Percentiles rank a stretch among this genome's conserved stretches.
Conservation (phyloP, 2,329 filamentous ascomycete species). For the Rhynchosporium graminicola region DNA sequence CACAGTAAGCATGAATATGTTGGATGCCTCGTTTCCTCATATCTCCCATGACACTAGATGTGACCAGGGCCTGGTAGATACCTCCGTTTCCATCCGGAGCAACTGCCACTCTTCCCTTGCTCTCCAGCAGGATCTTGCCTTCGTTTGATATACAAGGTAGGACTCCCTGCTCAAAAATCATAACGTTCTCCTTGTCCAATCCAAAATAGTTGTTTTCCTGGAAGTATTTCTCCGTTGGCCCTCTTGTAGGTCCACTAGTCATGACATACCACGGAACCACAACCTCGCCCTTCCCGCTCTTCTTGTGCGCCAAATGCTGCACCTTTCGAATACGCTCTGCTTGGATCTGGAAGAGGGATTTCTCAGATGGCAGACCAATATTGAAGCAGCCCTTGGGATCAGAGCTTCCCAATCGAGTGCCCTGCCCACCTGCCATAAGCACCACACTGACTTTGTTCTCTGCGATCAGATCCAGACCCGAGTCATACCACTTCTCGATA, state of each 20-base stretch:
- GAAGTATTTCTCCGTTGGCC: slow-evolving; percentile 93
- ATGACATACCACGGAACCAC: slow-evolving; percentile 98
- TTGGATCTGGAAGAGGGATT: slow-evolving; percentile 97
- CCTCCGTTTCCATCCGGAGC: slow-evolving; percentile 97
- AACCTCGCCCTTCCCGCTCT: slow-evolving; percentile 56
- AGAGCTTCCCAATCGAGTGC: slow-evolving; percentile 89
- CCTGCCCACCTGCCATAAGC: slow-evolving; percentile 95
- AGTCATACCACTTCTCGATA: slow-evolving; percentile 80
- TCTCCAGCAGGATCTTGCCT: slow-evolving; percentile 93
- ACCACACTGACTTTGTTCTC: slow-evolving; percentile 79
- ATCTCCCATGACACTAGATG: slow-evolving; percentile 77
- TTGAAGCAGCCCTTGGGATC: slow-evolving; percentile 97
- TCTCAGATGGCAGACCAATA: slow-evolving; percentile 88
- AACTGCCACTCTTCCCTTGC: slow-evolving; percentile 86
- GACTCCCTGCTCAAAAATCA: slow-evolving; percentile 96
- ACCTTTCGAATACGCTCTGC: slow-evolving; percentile 89
- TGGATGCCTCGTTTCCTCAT: slow-evolving; percentile 87
- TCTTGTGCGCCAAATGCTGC: slow-evolving; percentile 75
- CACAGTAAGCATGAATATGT: slow-evolving; percentile 97
- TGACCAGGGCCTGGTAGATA: slow-evolving; percentile 88
- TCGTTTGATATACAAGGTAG: slow-evolving; percentile 97
- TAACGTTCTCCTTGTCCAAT: slow-evolving; percentile 78
- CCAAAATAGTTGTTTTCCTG: slow-evolving; percentile 89
- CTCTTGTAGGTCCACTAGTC: slow-evolving; percentile 93
- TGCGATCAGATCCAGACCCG: slow-evolving; percentile 64